Evolutionary conservation across 345 rosid species (phyloP), one percentile per base, ranked within the genome.

Genomic region (Xanthoceras sorbifolium): DNA sequence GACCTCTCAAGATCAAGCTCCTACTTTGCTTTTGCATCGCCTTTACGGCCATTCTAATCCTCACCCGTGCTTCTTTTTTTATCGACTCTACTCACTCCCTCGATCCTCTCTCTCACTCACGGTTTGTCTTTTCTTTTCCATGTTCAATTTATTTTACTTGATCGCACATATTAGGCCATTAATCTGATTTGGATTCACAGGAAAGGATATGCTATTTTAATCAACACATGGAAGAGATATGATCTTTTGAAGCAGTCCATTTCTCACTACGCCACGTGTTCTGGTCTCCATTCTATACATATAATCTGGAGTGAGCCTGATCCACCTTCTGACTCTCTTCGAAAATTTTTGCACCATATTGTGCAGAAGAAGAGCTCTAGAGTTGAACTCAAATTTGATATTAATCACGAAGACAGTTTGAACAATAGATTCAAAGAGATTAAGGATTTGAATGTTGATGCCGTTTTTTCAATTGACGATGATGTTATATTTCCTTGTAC

Each of bases 291-390:
- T 50, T 93, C 99, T 38, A 86, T 95, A 63, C 99, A 93, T 82
- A 82, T 95, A 64, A 92, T 95, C n/a, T 95, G 99, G 99, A 95
- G 98, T 70, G 99, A 95, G 80, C 99, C 98, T 36, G 84, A 86
- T 69, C 96, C 96, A 84, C 99, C 99, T 36, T 87, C 98, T 10
- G 86, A 87, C 48, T 90, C 89, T 69, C 97, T 95, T 72, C 74
- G 80, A 55, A 75, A 79, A 72, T 84, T 70, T 75, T 83, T 95
- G 62, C 81, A 86, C 55, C 86, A 72, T 3, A 78, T 88, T 75
- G 28, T 89, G 0, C 73, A 77, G 81, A 85, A 77, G 81, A 85
- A 76, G 50, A 90, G 88, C 28, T 86, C 92, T 7, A 78, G 77
- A 82, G 88, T 88, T 63, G 92, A 93, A 73, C 83, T 95, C 82